Evolutionary conservation across 352 stramenopile species (phyloP), one percentile per base, ranked within the genome.

Genomic region (Phytophthora hybrid): DNA sequence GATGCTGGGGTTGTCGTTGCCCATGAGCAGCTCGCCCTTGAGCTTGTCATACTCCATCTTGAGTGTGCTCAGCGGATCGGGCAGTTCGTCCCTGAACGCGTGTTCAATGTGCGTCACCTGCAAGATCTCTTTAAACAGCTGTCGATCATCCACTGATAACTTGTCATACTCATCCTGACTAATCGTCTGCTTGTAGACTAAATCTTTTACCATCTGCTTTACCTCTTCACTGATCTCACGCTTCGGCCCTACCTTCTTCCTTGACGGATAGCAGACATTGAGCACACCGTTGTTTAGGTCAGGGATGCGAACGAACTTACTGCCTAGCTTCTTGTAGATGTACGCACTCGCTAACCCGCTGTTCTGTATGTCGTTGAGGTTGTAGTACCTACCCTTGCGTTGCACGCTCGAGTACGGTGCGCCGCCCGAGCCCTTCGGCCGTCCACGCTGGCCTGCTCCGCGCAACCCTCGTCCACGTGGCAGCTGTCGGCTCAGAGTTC

Each of bases 41-140:
- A 72, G 47, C 16, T 72, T 72, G 14, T 66, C 65, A 32, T 66
- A 72, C 21, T 72, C 56, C 13, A 58, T 58, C 21, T 23, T 44
- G 2, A 72, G 32, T 44, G 16, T 14, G 31, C 10, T 18, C 47
- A 60, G 16, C 14, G 65, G 46, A 18, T 72, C 65, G 5, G 56
- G 57, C 44, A 72, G 47, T n/a, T 72, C 39, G 3, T 72, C 65
- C 11, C 29, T 19, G 32, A 72, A 72, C 2, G n/a, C 32, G 31
- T 72, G 31, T 18, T 72, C 46, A 14, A 72, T 65, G 11, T 72
- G 65, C 1, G 65, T 72, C 31, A 56, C 44, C 1, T 10, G 6
- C 5, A 72, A 31, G 3, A 72, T 61, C 32, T 72, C 65, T 19
- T 72, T 72, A 52, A 72, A 66, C 13, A 66, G 44, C 16, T 63